Conservation (phyloP, 2,329 filamentous ascomycete genomes). For the Diplodia intermedia region DNA sequence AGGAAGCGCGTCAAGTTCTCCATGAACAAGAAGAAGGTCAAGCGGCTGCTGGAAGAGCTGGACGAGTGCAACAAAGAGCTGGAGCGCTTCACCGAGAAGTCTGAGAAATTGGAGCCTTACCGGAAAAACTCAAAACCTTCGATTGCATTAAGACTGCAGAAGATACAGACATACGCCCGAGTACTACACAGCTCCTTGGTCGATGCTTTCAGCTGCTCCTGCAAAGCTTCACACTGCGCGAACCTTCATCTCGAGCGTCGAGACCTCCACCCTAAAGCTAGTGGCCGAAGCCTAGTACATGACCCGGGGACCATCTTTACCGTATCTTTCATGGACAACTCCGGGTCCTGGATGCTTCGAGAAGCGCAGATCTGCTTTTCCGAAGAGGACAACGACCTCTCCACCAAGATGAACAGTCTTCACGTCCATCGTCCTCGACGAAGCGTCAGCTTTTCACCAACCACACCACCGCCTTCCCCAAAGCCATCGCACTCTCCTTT, state of each 20-base stretch:
- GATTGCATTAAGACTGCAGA: conserved; percentile 44
- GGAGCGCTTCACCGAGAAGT: conserved; percentile 48
- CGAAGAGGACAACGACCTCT: conserved; percentile 39
- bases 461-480: conserved; percentile 39
- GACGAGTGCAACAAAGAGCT: conserved; percentile 50
- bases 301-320: conserved; percentile 42
- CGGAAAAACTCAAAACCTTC: conserved; percentile 46
- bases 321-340: conserved; percentile 42
- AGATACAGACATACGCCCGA: conserved; percentile 45
- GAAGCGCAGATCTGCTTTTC: conserved; percentile 45
- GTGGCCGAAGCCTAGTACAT: conserved; percentile 34
- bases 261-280: conserved; percentile 36
- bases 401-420: conserved; percentile 13
- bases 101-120: conserved; percentile 47
- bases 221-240: conserved; percentile 43
- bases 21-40: conserved; percentile 49
- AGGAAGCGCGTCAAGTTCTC: conserved; percentile 46
- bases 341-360: conserved; percentile 42
- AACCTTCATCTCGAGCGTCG: conserved; percentile 46
- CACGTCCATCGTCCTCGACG: conserved; percentile 34
- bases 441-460: conserved; percentile 43
- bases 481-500: conserved; percentile 9
- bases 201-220: conserved; percentile 45
- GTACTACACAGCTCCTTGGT: conserved; percentile 43
- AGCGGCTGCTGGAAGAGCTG: conserved; percentile 45